phyloP scores from a whole-genome alignment of 106 monocot genomes.

The Gastrodia elata region DNA sequence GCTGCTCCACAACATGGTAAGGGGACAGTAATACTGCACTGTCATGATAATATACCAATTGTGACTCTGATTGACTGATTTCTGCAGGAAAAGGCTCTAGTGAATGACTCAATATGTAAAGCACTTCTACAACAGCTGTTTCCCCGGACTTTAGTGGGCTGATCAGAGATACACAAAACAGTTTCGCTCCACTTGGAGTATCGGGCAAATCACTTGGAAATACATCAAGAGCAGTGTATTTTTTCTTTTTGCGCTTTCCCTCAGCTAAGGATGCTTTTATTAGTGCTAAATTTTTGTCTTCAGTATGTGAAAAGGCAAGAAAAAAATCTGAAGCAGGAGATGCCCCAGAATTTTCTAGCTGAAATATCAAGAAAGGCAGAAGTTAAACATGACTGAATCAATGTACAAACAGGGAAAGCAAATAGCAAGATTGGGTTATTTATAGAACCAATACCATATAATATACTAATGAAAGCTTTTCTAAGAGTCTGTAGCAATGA shows the following conservation, averaged over 20 bases:
- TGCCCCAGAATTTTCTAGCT: slow-evolving; percentile 66
- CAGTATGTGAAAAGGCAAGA: slow-evolving; percentile 59
- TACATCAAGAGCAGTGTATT: slow-evolving; percentile 36
- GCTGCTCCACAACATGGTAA: slow-evolving; percentile 56
- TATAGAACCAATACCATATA: neutral
- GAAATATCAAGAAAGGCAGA: neutral
- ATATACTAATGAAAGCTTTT: neutral
- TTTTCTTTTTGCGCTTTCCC: slow-evolving; percentile 70
- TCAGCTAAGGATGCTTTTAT: slow-evolving; percentile 41
- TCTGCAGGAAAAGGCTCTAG: slow-evolving; percentile 69
- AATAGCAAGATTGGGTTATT: neutral
- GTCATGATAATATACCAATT: slow-evolving; percentile 65
- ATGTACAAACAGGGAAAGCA: neutral
- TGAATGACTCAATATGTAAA: slow-evolving; percentile 44
- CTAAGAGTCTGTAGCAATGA: neutral
- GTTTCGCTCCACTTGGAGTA: slow-evolving; percentile 29
- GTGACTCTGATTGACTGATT: slow-evolving; percentile 65
- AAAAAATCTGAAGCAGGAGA: slow-evolving; percentile 46
- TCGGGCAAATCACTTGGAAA: slow-evolving; percentile 22
- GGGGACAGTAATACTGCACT: slow-evolving; percentile 70
- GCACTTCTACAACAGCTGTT: slow-evolving; percentile 35
- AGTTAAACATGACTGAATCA: neutral
- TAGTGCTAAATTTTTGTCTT: slow-evolving; percentile 57
- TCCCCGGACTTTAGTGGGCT: slow-evolving; percentile 47
- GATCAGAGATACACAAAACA: slow-evolving; percentile 39